Conservation (phyloP, 331 rosid genomes). For the Dryas integrifolia region DNA sequence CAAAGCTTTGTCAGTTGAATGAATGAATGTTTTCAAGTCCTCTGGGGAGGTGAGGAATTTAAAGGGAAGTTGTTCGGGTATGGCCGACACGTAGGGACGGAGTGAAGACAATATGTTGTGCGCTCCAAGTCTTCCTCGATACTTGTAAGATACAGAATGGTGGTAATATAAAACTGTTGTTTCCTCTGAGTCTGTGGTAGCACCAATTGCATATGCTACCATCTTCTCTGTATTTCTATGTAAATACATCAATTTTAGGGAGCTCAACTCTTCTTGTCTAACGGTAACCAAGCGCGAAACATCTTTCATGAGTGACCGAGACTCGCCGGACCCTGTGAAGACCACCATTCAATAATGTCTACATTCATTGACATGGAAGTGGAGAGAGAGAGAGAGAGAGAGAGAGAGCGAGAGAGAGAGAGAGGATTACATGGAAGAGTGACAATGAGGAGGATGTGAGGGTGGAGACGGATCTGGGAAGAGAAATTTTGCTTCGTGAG, state of each 20-base stretch:
- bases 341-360: not conserved
- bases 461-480: slow-evolving; percentile 81
- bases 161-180: slow-evolving; percentile 54
- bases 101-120: slow-evolving; percentile 51
- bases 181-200: slow-evolving; percentile 45
- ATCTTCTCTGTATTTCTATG: slow-evolving; percentile 53
- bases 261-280: slow-evolving; percentile 36
- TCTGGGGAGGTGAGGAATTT: slow-evolving; percentile 38
- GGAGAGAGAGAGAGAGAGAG: not conserved
- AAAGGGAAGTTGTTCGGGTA: slow-evolving; percentile 62
- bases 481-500: slow-evolving; percentile 79
- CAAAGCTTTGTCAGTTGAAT: slow-evolving; percentile 72
- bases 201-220: slow-evolving; percentile 62
- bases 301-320: slow-evolving; percentile 72
- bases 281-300: slow-evolving; percentile 32
- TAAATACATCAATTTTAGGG: slow-evolving; percentile 58
- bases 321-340: slow-evolving; percentile 82
- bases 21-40: slow-evolving; percentile 48
- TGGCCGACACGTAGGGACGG: slow-evolving; percentile 34
- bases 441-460: slow-evolving; percentile 66
- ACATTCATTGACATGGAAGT: too few species aligned
- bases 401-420: not conserved
- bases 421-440: slow-evolving; percentile 60
- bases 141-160: slow-evolving; percentile 63
- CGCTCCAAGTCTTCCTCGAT: slow-evolving; percentile 59